phyloP scores from a whole-genome alignment of 148 eudicot species.

The Rhododendron vialii region DNA sequence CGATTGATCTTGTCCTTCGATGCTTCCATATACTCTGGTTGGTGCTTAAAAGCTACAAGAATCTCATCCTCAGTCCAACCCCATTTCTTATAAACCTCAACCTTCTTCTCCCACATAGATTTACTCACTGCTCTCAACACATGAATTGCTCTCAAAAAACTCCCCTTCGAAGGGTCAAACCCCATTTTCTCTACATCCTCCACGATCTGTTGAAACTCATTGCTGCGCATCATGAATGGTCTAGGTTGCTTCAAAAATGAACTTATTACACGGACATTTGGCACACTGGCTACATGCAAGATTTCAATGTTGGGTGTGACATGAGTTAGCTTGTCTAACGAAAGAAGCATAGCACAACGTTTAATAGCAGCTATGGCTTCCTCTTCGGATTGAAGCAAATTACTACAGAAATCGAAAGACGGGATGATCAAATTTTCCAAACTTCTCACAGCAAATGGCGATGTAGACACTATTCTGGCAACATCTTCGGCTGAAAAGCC shows the following conservation, averaged over 20 bases:
- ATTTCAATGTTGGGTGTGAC: background rate
- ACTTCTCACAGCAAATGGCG: background rate
- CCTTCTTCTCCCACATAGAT: background rate
- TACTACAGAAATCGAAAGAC: background rate
- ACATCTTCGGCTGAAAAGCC: background rate
- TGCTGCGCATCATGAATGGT: background rate
- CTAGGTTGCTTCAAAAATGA: slow-evolving; percentile 6
- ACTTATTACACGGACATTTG: background rate
- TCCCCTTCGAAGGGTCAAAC: slow-evolving; percentile 1
- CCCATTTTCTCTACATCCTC: slow-evolving; percentile 24
- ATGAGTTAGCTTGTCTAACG: background rate
- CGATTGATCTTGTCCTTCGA: background rate
- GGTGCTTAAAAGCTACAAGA: background rate
- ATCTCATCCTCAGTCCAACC: background rate
- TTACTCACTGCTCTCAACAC: background rate
- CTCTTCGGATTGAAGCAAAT: background rate
- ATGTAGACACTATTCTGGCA: background rate
- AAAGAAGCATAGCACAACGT: background rate
- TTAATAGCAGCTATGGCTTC: background rate
- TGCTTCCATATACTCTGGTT: background rate
- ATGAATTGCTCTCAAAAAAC: slow-evolving; percentile 6
- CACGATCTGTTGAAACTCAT: background rate
- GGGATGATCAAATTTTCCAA: background rate
- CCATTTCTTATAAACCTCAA: background rate
- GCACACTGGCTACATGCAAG: background rate